A percentile compares a stretch with the other conserved stretches of the same genome.
Conservation (phyloP, 345 rosid genomes). For the Mangifera indica region DNA sequence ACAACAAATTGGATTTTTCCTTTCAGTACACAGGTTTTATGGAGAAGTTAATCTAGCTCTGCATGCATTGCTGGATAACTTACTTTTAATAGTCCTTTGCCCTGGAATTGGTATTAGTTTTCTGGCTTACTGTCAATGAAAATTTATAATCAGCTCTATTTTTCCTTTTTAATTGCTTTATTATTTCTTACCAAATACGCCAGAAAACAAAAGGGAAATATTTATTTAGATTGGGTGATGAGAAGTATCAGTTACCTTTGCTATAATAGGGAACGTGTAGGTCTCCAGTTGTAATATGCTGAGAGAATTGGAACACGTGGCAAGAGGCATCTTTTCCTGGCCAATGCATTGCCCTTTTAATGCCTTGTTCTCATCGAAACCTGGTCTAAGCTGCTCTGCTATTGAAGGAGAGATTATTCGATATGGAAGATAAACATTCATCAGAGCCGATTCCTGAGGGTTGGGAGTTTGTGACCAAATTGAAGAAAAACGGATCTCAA, state of each 20-base stretch:
- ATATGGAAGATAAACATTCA: constrained; percentile 20
- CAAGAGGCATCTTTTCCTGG: constrained; percentile 1
- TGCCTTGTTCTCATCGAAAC: constrained; percentile 18
- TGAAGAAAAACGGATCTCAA: constrained; percentile 13
- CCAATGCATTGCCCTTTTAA: constrained; percentile 14
- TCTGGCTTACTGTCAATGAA: neutral
- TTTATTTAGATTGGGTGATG: neutral
- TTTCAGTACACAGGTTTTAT: neutral
- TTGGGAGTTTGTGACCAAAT: constrained; percentile 13
- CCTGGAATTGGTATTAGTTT: neutral
- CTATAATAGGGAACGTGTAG: constrained; percentile 9
- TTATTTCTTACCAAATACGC: neutral
- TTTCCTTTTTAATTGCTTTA: neutral
- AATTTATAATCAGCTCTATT: neutral
- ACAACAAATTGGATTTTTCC: neutral
- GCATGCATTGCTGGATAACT: neutral
- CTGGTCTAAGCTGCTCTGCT: constrained; percentile 10
- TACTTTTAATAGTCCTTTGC: neutral
- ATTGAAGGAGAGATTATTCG: constrained; percentile 1
- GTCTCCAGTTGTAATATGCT: constrained; percentile 7
- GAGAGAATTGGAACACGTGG: constrained; percentile 22
- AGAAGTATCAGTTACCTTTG: neutral
- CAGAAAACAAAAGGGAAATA: neutral
- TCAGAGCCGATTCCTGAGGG: constrained; percentile 16
- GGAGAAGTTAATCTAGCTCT: neutral